These are phyloP conservation scores for Pseudoneurospora amorphoporcata DNA, from an alignment of 495 filamentous ascomycete genomes.

Conservation along the genomic window DNA sequence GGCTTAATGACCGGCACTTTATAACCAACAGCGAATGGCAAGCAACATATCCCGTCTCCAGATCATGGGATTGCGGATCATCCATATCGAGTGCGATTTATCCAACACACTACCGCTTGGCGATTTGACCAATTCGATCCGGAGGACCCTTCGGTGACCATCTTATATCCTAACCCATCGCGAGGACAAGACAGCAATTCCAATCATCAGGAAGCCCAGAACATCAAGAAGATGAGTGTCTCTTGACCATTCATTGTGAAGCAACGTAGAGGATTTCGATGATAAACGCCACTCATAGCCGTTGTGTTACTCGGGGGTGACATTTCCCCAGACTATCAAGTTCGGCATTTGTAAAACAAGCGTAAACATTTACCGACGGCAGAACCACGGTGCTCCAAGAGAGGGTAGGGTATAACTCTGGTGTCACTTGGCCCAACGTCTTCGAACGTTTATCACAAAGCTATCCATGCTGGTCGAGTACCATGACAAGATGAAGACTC, in stretches of 20 bases:
- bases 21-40: slow-evolving; percentile 5
- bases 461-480: neutral
- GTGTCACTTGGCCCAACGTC: neutral
- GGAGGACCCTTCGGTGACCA: neutral
- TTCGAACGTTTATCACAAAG: neutral
- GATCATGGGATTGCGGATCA: slow-evolving; percentile 14
- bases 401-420: neutral
- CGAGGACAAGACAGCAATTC: neutral
- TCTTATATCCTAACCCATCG: neutral
- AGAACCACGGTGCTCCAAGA: neutral
- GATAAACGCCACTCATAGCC: neutral
- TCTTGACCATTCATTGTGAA: neutral
- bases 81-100: slow-evolving; percentile 11
- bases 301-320: neutral
- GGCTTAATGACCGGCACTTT: slow-evolving; percentile 13
- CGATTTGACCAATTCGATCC: neutral
- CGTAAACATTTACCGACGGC: neutral
- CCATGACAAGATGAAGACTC: neutral
- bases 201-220: neutral
- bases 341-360: neutral
- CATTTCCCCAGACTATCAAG: neutral
- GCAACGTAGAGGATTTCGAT: neutral
- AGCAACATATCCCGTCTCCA: slow-evolving; percentile 20
- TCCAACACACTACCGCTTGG: slow-evolving; percentile 22
- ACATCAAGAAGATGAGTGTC: neutral